A percentile compares a stretch with the other conserved stretches of the same genome.
Evolutionary conservation across 805 yeast genomes (phyloP).

Genomic region (Brettanomyces sp.): DNA sequence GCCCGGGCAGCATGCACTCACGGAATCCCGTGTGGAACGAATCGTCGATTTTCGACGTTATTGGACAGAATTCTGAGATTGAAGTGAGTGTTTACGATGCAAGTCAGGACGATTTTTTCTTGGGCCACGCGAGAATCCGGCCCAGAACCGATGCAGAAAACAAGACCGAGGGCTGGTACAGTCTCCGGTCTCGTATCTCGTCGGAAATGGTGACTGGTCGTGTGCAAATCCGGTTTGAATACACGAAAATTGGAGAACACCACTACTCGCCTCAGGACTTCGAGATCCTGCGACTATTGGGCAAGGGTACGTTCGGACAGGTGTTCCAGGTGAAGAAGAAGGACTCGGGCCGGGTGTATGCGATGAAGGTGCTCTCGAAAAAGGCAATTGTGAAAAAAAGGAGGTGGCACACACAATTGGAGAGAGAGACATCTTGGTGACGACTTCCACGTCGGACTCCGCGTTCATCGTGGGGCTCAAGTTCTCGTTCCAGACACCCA

Average conservation of each 20-base stretch:
- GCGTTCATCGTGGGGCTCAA: slow-evolving; percentile 95
- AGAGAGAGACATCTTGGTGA: slow-evolving; percentile 87
- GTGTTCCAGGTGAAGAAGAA: slow-evolving; percentile 91
- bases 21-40: slow-evolving; percentile 85
- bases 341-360: slow-evolving; percentile 86
- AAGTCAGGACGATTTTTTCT: slow-evolving; percentile 66
- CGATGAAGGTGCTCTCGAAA: slow-evolving; percentile 94
- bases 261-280: slow-evolving; percentile 92
- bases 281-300: slow-evolving; percentile 80
- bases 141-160: slow-evolving; percentile 48
- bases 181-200: slow-evolving; percentile 59
- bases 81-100: slow-evolving; percentile 91
- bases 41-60: slow-evolving; percentile 86
- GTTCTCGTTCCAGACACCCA: slow-evolving; percentile 92
- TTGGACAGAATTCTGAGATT: slow-evolving; percentile 66
- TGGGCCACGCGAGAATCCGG: slow-evolving; percentile 72
- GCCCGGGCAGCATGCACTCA: slow-evolving; percentile 19
- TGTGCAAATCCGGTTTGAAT: slow-evolving; percentile 67
- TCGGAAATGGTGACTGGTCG: slow-evolving; percentile 76
- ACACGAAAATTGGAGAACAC: slow-evolving; percentile 56
- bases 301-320: slow-evolving; percentile 97
- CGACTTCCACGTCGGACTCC: slow-evolving; percentile 67
- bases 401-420: slow-evolving; percentile 98
- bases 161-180: slow-evolving; percentile 60
- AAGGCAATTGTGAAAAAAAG: slow-evolving; percentile 90